phyloP scores from a whole-genome alignment of 2,329 filamentous ascomycete species.

The Beauveria asiatica region DNA sequence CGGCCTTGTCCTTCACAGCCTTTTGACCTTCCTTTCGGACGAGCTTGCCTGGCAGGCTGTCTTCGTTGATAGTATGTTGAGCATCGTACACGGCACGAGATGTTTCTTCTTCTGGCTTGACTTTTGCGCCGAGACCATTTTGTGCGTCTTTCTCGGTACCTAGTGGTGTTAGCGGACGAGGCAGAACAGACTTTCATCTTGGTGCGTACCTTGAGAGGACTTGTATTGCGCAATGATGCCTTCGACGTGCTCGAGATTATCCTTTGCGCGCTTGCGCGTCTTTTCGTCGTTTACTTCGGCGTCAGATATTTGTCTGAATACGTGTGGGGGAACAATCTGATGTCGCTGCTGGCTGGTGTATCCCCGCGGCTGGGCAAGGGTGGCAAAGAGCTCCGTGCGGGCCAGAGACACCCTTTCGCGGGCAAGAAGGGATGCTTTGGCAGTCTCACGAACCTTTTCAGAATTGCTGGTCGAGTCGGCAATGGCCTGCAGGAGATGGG shows the following conservation, averaged over 20 bases:
- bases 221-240: slow-evolving; percentile 20
- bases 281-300: slow-evolving; percentile 30
- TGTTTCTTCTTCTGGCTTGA: slow-evolving; percentile 17
- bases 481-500: slow-evolving; percentile 36
- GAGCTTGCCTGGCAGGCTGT: slow-evolving; percentile 33
- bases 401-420: slow-evolving; percentile 23
- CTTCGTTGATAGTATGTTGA: slow-evolving; percentile 27
- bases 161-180: slow-evolving; percentile 11
- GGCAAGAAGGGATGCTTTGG: slow-evolving; percentile 26
- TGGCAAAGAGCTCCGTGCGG: slow-evolving; percentile 27
- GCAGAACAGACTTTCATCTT: too few relatives aligned
- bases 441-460: slow-evolving; percentile 27
- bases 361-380: slow-evolving; percentile 25
- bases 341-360: slow-evolving; percentile 14
- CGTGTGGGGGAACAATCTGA: slow-evolving; percentile 30
- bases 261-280: slow-evolving; percentile 27
- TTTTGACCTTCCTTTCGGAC: slow-evolving; percentile 35
- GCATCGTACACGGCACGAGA: slow-evolving; percentile 39
- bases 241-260: slow-evolving; percentile 31
- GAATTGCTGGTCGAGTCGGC: slow-evolving; percentile 30
- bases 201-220: slow-evolving; percentile 19
- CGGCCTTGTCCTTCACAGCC: slow-evolving; percentile 30
- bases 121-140: not conserved
- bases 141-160: slow-evolving; percentile 9
- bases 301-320: slow-evolving; percentile 31